Percentiles rank a stretch among this genome's conserved stretches.
Evolutionary conservation across 2,329 filamentous ascomycete species (phyloP).

Genomic region (Hypocreales sp.): DNA sequence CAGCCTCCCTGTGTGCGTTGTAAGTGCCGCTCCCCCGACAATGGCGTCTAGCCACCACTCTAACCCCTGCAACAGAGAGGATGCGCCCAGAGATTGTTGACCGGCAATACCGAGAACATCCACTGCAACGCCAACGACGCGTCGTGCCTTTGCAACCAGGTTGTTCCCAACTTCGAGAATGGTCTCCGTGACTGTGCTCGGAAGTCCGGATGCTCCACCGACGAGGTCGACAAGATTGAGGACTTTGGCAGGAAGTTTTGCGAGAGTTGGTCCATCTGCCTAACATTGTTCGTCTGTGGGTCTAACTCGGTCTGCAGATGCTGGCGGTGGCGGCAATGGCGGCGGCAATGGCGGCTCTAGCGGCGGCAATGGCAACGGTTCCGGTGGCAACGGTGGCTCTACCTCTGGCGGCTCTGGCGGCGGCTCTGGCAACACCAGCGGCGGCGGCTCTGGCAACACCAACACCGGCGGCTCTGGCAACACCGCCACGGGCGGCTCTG

Average conservation of each 20-base stretch:
- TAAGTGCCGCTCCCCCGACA: slow-evolving; percentile 29
- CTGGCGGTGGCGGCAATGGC: slow-evolving; percentile 5
- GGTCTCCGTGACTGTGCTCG: no score
- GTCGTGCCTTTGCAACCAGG: no score
- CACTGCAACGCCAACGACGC: no score
- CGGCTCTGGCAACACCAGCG: slow-evolving; percentile 2
- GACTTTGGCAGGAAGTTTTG: slow-evolving; percentile 21
- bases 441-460: background rate
- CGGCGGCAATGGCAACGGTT: background rate
- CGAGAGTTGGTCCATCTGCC: no score
- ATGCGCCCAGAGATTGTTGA: no score
- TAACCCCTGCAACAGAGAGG: no score
- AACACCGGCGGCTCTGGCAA: slow-evolving; percentile 1
- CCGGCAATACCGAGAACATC: no score
- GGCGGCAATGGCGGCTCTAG: slow-evolving; percentile 5
- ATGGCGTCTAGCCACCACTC: no score
- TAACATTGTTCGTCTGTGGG: no score
- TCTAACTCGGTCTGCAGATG: slow-evolving; percentile 3
- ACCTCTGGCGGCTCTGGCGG: slow-evolving; percentile 3
- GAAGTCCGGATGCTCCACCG: no score
- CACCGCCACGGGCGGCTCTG: slow-evolving; percentile 1
- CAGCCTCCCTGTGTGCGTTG: slow-evolving; percentile 33
- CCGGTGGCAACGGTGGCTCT: slow-evolving; percentile 1
- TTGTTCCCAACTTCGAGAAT: no score
- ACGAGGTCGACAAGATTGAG: slow-evolving; percentile 21